A percentile compares a stretch with the other conserved stretches of the same genome.
These are phyloP conservation scores for Colletotrichum sp. DNA, from an alignment of 2,329 filamentous ascomycete genomes.

Conservation along the genomic window DNA sequence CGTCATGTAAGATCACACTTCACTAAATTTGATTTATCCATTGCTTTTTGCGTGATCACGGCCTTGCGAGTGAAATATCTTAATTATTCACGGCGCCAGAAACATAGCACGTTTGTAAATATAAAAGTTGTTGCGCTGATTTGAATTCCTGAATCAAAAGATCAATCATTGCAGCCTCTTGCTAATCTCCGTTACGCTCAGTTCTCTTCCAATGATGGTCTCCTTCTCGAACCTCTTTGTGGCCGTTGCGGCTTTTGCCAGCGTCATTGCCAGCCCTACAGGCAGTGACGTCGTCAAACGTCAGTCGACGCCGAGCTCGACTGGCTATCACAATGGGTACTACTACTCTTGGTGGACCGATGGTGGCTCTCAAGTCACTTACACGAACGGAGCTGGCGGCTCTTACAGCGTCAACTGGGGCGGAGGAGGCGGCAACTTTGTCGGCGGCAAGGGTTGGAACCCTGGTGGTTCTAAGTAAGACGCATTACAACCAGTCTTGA, in stretches of 20 bases:
- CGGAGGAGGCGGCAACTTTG: constrained; percentile 52
- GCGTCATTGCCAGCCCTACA: not conserved
- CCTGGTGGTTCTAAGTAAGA: constrained; percentile 46
- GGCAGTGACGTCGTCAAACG: not conserved
- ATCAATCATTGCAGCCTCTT: not conserved
- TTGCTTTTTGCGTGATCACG: not conserved
- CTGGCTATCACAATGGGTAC: constrained; percentile 40
- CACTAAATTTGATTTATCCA: not conserved
- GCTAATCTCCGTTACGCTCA: not conserved
- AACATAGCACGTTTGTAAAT: not conserved
- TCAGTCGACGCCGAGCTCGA: constrained; percentile 30
- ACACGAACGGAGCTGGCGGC: constrained; percentile 47
- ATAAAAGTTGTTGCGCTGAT: not conserved
- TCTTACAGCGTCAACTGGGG: constrained; percentile 51
- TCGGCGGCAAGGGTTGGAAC: constrained; percentile 64
- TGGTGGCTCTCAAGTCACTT: constrained; percentile 40
- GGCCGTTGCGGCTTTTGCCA: not conserved
- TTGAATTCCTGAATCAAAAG: not conserved
- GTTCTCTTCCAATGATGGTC: not conserved
- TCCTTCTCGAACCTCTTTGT: not conserved
- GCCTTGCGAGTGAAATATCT: not conserved
- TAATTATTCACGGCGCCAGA: rapidly evolving
- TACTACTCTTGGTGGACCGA: constrained; percentile 52
- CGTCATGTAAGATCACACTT: not conserved
- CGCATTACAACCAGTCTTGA: not conserved